Base-by-base conservation (phyloP, 2,329 filamentous ascomycete species). In the Chrysoporthe austroafricana region DNA sequence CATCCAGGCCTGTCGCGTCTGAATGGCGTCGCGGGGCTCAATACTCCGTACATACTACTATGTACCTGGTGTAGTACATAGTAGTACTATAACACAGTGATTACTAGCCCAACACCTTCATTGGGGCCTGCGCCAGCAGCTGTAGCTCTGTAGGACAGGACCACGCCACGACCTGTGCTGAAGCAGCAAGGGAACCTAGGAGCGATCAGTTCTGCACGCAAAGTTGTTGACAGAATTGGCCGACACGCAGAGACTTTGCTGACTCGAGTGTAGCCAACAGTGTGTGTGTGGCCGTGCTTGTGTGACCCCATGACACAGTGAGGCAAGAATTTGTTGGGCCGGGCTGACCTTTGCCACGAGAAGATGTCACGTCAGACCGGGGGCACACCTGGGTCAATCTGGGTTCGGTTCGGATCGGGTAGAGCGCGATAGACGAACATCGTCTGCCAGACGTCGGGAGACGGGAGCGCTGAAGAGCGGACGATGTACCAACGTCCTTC, bases 11-110 rank as follows among this genome's bases (percentile, higher is more conserved):
- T 46, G 32, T 63, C 67, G 67, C 67, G 67, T 64, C 21, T 57
- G 34, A 44, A 63, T 56, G 67, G 67, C 63, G 63, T 68, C 60
- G 67, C 67, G 63, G 67, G 63, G 54, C 59, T 46, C 46, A 60
- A 26, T 26, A 26, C 26, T 26, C 26, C 26, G 26, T 26, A 26
- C 26, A 26, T 26, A 26, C 26, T 26, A 26, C 26, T 26, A 26
- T 26, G 26, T 26, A 26, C 26, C 26, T 26, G 26, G 26, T 26
- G 26, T 26, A 26, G 26, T 26, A 26, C 26, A 26, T 26, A 26
- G 26, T 26, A 26, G 26, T 2, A 21, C 48, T 52, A 52, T 52
- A 52, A 2, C 48, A 52, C 26, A 32, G 50, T 14, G 14, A 54
- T 16, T 14, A 32, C 50, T 26, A 32, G 50, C n/a, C 48, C 21